A percentile compares a stretch with the other conserved stretches of the same genome.
Evolutionary conservation across 2,329 filamentous ascomycete species (phyloP).

Genomic region (Sarocladium strictum): DNA sequence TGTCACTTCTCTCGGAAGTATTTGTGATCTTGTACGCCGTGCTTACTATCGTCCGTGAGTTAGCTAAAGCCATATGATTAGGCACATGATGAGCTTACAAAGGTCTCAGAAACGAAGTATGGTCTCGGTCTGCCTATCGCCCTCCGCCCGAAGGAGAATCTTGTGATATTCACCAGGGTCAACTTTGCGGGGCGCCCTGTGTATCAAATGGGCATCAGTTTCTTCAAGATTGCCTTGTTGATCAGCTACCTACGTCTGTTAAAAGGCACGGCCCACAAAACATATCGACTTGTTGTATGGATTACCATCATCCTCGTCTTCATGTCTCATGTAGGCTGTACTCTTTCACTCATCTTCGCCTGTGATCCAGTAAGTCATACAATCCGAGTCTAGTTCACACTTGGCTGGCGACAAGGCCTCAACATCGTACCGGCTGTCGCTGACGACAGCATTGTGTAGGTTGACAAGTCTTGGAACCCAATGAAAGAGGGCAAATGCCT

Average conservation of each 20-base stretch:
- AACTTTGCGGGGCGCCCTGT: slow-evolving; percentile 49
- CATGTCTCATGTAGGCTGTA: slow-evolving; percentile 40
- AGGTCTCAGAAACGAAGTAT: slow-evolving; percentile 41
- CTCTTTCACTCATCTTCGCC: slow-evolving; percentile 42
- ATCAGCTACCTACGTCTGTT: slow-evolving; percentile 47
- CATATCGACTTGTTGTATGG: slow-evolving; percentile 40
- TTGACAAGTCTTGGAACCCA: slow-evolving; percentile 40
- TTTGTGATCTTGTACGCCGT: slow-evolving; percentile 44
- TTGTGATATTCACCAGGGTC: slow-evolving; percentile 39
- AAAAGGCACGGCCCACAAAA: slow-evolving; percentile 37
- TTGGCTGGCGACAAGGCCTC: too few species aligned
- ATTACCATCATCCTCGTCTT: slow-evolving; percentile 35
- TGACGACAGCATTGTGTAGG: slow-evolving; percentile 15
- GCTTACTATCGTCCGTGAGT: slow-evolving; percentile 44
- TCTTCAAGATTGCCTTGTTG: slow-evolving; percentile 49
- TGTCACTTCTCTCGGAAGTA: slow-evolving; percentile 31
- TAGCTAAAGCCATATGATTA: background rate
- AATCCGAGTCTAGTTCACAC: too few species aligned
- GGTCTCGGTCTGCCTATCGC: slow-evolving; percentile 43
- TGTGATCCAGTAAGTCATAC: slow-evolving; percentile 39
- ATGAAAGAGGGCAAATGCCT: slow-evolving; percentile 35
- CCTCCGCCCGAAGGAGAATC: slow-evolving; percentile 35
- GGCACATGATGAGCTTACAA: background rate
- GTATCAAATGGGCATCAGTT: slow-evolving; percentile 49
- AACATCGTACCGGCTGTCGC: too few species aligned